Base-by-base conservation (phyloP, 1,139 yeast species). In the Pichia inconspicua region DNA sequence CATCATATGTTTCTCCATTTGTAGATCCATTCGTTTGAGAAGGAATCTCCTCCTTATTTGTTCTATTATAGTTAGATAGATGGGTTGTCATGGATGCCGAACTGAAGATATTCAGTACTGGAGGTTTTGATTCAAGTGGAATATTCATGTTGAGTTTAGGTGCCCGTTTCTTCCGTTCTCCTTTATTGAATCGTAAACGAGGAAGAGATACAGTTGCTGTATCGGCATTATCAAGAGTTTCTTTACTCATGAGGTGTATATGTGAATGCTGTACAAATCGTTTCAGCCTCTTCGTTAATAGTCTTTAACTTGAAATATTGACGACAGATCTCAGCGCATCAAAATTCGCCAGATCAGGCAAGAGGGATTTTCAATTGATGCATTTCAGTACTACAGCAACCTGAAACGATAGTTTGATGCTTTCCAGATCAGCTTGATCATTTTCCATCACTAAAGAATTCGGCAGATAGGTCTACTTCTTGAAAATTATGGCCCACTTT, bases 141-240 rank as follows among this genome's bases (percentile, higher is more conserved):
- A 50, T 50, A 28, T 37, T 42, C 53, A 50, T 50, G 25, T 43
- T 48, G 19, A 50, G 37, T 22, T 50, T 50, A 5, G 51, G 53
- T 6, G 51, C 51, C 11, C 47, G 46, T 30, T 48, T 50, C 42
- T 48, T 50, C 25, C 53, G 25, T 17, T 35, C 46, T 5, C 51
- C 49, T 28, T 46, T 48, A 2, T 46, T 41, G 15, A 50, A 30
- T 5, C 51, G 47, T 8, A 50, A 19, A 7, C 51, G 35, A 15
- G 53, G 53, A 27, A 49, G 48, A 12, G 45, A 10, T 3, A 25
- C 25, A 2, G 36, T 25, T 8, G n/a, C 5, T 8, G 19, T 12
- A 22, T 41, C 25, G 40, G n/a, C 19, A 34, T 34, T 17, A 8
- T 34, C 37, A 15, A 15, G 7, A 15, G 22, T 14, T 14, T n/a